Conservation (phyloP, 2,329 filamentous ascomycete genomes). For the Thermothelomyces thermophilus region DNA sequence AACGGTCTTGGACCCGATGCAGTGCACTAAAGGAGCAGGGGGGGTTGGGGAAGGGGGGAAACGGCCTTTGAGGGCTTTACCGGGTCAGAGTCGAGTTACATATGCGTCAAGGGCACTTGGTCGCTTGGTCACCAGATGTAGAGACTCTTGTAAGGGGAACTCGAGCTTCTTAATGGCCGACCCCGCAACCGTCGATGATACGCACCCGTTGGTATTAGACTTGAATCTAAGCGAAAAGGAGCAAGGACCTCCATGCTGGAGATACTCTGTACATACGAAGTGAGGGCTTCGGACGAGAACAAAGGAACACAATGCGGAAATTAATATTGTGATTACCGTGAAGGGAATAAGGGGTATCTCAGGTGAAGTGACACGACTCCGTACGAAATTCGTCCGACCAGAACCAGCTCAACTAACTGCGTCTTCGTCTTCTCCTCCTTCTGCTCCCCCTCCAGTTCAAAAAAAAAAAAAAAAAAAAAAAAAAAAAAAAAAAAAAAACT, state of each 20-base stretch:
- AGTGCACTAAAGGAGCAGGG: conserved; percentile 28
- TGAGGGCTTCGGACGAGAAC: not conserved
- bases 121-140: no score
- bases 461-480: not conserved
- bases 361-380: conserved; percentile 23
- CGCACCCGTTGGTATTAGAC: no score
- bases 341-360: conserved; percentile 35
- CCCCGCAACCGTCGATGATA: no score
- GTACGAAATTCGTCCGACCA: conserved; percentile 1
- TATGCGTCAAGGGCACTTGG: no score
- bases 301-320: not conserved
- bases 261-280: no score
- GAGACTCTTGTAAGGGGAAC: no score
- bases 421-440: not conserved
- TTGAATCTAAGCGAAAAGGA: no score
- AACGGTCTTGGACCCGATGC: conserved; percentile 47
- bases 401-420: not conserved
- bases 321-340: not conserved
- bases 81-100: no score
- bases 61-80: no score
- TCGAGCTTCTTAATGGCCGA: no score
- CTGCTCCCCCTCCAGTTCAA: not conserved
- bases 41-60: not conserved
- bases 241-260: no score
- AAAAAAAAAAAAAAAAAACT: not conserved